Base-by-base conservation (phyloP, 768 basidiomycete species). In the Lactarius tabidus region DNA sequence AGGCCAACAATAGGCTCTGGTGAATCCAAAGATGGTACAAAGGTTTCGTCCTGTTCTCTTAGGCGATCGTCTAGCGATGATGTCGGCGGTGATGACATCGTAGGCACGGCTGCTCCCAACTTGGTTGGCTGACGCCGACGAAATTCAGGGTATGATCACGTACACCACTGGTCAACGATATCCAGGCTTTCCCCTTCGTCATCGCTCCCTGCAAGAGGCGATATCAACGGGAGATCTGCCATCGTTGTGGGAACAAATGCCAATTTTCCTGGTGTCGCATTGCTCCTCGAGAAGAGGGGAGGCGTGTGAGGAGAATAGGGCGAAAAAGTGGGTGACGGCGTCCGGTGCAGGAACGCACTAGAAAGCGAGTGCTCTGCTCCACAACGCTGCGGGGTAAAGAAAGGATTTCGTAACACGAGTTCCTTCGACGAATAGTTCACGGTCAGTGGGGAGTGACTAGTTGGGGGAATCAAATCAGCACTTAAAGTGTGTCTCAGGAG, bases 131-230 rank as follows among this genome's bases (percentile, higher is more conserved):
- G 43, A 62, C 31, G 23, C n/a, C n/a, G 41, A 35, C 52, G 17
- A 31, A 58, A n/a, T 62, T 23, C 20, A 26, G 29, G 14, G 53
- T 18, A 38, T 18, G 23, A 57, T 29, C 39, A 53, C 61, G 29
- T 38, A 62, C 65, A 51, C 65, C 65, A 62, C 26, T 35, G 41
- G 15, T 66, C 61, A 53, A 10, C 14, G 57, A 45, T 26, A 62
- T 17, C 39, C 6, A 18, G 38, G 2, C 26, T 58, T 26, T 20
- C 61, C 15, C 45, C 39, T 28, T 62, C 51, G 12, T 39, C 26
- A 33, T 54, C 41, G 8, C 52, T 9, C 17, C 17, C 36, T 31
- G 33, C 18, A 29, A 45, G 12, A 3, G 61, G 52, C 6, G 20
- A 9, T 36, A 43, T 17, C 48, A 57, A 36, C 18, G 33, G 57